These are phyloP conservation scores for Lichtheimia corymbifera DNA, from an alignment of 371 early-diverging fungal species.

Conservation along the genomic window DNA sequence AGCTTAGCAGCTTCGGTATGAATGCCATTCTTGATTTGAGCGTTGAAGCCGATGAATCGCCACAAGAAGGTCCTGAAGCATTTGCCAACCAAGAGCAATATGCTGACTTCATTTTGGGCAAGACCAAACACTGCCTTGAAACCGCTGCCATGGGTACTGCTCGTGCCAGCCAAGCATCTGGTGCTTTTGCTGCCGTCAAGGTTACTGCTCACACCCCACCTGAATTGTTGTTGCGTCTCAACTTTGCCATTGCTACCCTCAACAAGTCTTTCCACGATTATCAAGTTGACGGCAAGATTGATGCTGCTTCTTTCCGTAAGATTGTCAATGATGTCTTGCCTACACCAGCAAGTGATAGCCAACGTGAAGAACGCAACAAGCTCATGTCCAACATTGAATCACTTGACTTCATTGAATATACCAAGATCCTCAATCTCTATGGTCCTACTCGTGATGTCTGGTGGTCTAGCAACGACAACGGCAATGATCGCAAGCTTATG, in stretches of 20 bases:
- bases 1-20: constrained; percentile 69
- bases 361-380: constrained; percentile 41
- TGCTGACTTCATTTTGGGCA: constrained; percentile 65
- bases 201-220: constrained; percentile 84
- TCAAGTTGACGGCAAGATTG: constrained; percentile 51
- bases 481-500: constrained; percentile 24
- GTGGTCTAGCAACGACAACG: constrained; percentile 13
- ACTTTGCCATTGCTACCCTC: constrained; percentile 40
- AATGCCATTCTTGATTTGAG: constrained; percentile 88
- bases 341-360: constrained; percentile 26
- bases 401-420: constrained; percentile 65
- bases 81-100: constrained; percentile 40
- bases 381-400: constrained; percentile 22
- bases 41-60: constrained; percentile 82
- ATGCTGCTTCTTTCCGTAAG: constrained; percentile 17
- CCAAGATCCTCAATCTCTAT: constrained; percentile 58
- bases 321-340: constrained; percentile 40
- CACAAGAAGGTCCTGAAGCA: constrained; percentile 18
- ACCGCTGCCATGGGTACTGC: constrained; percentile 59
- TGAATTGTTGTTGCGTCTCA: constrained; percentile 66
- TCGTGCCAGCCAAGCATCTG: constrained; percentile 39
- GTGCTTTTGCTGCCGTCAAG: constrained; percentile 81
- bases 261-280: constrained; percentile 41
- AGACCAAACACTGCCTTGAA: constrained; percentile 65
- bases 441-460: constrained; percentile 33